These are phyloP conservation scores for Rubia yunnanensis DNA, from an alignment of 257 asterid species.

Conservation along the genomic window DNA sequence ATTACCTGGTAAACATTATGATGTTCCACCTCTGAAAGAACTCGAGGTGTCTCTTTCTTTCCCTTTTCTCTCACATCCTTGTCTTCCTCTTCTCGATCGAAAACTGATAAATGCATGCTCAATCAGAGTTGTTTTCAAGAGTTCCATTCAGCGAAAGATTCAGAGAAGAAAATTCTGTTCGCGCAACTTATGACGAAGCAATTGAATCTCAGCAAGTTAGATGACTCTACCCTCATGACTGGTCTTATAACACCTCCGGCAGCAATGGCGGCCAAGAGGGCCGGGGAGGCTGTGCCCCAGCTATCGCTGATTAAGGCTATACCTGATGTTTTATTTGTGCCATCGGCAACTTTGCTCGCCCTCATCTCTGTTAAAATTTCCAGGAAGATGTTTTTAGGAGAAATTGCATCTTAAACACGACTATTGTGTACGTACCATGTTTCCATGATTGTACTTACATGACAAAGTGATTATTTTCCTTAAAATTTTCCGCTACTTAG, in stretches of 20 bases:
- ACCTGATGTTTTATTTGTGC: slow-evolving; percentile 75
- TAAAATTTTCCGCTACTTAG: not conserved
- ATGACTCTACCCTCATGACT: slow-evolving; percentile 51
- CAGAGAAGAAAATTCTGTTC: slow-evolving; percentile 38
- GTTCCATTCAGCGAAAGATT: slow-evolving; percentile 30
- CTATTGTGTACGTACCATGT: not conserved
- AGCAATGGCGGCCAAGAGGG: slow-evolving; percentile 85
- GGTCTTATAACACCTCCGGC: slow-evolving; percentile 79
- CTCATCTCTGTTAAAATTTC: slow-evolving; percentile 63
- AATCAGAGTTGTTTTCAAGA: slow-evolving; percentile 36
- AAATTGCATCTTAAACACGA: slow-evolving; percentile 26
- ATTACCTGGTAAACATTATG: slow-evolving; percentile 82
- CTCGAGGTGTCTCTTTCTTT: slow-evolving; percentile 43
- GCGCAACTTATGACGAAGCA: slow-evolving; percentile 51
- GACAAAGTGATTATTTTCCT: not conserved
- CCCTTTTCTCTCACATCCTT: not conserved
- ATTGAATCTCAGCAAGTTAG: slow-evolving; percentile 50
- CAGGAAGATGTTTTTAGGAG: slow-evolving; percentile 48
- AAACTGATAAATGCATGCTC: slow-evolving; percentile 11
- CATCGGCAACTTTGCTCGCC: slow-evolving; percentile 66
- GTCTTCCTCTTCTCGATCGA: not conserved
- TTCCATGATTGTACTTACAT: not conserved
- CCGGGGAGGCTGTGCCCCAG: slow-evolving; percentile 73
- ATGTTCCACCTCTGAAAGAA: slow-evolving; percentile 43
- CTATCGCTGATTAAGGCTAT: slow-evolving; percentile 58